phyloP scores from a whole-genome alignment of 2,329 filamentous ascomycete genomes.

The Penicillium olsonii region DNA sequence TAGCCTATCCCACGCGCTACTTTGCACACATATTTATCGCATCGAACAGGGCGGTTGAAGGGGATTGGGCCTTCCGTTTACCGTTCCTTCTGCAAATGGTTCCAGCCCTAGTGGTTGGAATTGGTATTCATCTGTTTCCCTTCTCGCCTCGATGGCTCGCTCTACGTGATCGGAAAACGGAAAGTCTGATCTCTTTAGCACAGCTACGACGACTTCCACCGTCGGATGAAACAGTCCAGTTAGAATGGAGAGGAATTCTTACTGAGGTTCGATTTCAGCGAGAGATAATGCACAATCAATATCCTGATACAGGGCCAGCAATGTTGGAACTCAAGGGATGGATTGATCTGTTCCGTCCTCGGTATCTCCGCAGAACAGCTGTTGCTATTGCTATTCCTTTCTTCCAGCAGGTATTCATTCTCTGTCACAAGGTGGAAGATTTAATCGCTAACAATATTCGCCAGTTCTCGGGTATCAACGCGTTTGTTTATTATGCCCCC shows the following conservation, averaged over 20 bases:
- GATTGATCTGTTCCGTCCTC: conserved; percentile 39
- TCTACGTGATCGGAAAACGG: conserved; percentile 54
- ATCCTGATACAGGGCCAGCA: conserved; percentile 2
- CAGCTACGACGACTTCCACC: conserved; percentile 60
- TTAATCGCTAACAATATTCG: conserved; percentile 22
- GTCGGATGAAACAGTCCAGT: conserved; percentile 49
- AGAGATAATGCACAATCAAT: conserved; percentile 4
- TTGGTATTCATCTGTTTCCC: conserved; percentile 69
- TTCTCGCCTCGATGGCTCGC: conserved; percentile 70
- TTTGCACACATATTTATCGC: conserved; percentile 31
- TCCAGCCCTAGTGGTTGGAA: conserved; percentile 63
- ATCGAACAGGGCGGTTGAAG: conserved; percentile 27
- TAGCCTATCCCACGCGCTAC: not conserved
- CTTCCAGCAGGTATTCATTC: conserved; percentile 30
- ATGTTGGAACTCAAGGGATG: conserved; percentile 10
- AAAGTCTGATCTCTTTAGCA: conserved; percentile 63
- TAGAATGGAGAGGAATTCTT: conserved; percentile 50
- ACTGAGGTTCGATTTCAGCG: conserved; percentile 54
- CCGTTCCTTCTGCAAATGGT: conserved; percentile 68
- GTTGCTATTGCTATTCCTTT: conserved; percentile 46
- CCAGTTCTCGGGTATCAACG: conserved; percentile 47
- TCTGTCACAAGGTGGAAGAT: not conserved
- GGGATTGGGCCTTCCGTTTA: conserved; percentile 45
- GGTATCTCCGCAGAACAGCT: conserved; percentile 15
- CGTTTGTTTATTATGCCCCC: conserved; percentile 53